phyloP scores from a whole-genome alignment of 768 basidiomycete genomes.

The Podaxis mareebaensis region DNA sequence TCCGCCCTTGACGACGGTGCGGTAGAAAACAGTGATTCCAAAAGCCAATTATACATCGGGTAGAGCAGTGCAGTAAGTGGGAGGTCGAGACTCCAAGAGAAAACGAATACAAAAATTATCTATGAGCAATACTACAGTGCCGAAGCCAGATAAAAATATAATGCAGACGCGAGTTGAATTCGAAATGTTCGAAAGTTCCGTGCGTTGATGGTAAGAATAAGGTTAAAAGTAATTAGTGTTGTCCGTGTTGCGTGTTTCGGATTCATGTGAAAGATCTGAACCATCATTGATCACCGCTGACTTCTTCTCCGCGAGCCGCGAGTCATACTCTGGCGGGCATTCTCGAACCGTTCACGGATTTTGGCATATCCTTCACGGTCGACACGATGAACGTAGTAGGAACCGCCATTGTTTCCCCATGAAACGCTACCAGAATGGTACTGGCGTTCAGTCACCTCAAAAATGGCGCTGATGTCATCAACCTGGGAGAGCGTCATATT shows the following conservation, averaged over 20 bases:
- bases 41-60: neutral
- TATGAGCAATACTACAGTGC: conserved; percentile 7
- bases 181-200: neutral
- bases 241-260: neutral
- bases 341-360: conserved; percentile 59
- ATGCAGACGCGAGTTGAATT: neutral
- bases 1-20: neutral
- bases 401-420: conserved; percentile 73
- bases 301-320: conserved; percentile 1
- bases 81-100: neutral
- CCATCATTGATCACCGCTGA: neutral
- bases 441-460: conserved; percentile 67
- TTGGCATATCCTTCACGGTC: conserved; percentile 71
- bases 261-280: neutral
- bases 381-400: conserved; percentile 76
- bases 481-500: conserved; percentile 39
- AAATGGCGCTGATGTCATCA: conserved; percentile 80
- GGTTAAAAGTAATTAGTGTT: neutral
- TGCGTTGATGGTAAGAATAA: neutral
- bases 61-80: neutral
- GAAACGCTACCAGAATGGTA: conserved; percentile 79
- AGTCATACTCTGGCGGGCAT: conserved; percentile 31
- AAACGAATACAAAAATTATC: neutral
- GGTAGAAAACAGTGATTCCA: neutral
- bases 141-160: conserved; percentile 1